Evolutionary conservation across 2,329 filamentous ascomycete species (phyloP).

Genomic region (Calonectria pseudoturangicola): DNA sequence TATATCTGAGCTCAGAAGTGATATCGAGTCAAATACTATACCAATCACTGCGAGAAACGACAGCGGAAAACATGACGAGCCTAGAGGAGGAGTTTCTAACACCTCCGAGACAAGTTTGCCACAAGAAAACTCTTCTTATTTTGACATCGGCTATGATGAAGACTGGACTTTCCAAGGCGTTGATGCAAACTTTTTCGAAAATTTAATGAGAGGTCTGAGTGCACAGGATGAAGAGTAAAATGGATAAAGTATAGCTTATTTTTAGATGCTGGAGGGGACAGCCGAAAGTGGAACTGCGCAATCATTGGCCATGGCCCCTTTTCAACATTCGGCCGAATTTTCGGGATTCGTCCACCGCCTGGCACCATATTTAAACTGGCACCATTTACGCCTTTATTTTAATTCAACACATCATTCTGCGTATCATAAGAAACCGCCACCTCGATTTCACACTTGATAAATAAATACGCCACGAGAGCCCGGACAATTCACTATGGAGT

Average conservation of each 20-base stretch:
- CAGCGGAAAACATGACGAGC: not conserved
- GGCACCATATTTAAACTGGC: not conserved
- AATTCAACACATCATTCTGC: not conserved
- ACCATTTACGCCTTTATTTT: not conserved
- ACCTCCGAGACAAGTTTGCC: not conserved
- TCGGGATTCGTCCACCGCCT: not conserved
- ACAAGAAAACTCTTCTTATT: not conserved
- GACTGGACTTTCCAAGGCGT: not conserved
- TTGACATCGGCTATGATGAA: not conserved
- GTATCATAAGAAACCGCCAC: no score
- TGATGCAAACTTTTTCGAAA: constrained; percentile 1
- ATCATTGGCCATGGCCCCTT: not conserved
- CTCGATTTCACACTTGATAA: no score
- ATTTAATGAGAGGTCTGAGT: constrained; percentile 1
- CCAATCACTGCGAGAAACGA: not conserved
- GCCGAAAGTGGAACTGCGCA: not conserved
- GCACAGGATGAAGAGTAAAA: not conserved
- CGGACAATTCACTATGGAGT: not conserved
- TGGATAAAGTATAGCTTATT: not conserved
- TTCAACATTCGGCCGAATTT: not conserved
- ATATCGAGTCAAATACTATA: not conserved
- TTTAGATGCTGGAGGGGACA: no score
- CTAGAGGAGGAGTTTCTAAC: not conserved
- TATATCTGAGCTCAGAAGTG: not conserved
- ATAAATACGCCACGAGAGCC: no score